phyloP scores from a whole-genome alignment of 2,329 filamentous ascomycete species.

The Chalaropsis thielavioides region DNA sequence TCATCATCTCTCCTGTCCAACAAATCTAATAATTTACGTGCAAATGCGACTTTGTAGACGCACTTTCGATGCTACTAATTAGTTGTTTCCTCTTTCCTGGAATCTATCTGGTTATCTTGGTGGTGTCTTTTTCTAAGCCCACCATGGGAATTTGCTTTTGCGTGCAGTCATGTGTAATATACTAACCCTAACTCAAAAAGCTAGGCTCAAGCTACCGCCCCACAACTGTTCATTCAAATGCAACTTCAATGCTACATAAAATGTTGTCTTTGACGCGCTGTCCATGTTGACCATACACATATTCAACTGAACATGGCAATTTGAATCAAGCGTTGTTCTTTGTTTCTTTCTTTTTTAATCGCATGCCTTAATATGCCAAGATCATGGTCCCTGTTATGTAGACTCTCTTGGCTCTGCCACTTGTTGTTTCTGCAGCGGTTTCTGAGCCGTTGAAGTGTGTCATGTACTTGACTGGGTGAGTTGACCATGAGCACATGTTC shows the following conservation, averaged over 20 bases:
- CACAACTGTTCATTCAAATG: too few species aligned
- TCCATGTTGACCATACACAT: too few species aligned
- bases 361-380: too few species aligned
- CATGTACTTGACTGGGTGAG: slow-evolving; percentile 39
- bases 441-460: slow-evolving; percentile 24
- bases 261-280: too few species aligned
- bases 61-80: neutral
- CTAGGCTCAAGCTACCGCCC: too few species aligned
- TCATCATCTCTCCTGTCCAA: neutral
- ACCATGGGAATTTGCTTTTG: neutral
- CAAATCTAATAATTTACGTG: neutral
- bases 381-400: too few species aligned
- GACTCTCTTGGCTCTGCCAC: neutral
- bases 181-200: too few species aligned
- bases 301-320: too few species aligned
- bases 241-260: too few species aligned
- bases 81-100: neutral
- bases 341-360: too few species aligned
- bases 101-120: neutral
- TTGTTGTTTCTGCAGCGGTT: neutral
- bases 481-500: slow-evolving; percentile 1
- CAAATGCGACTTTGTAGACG: neutral
- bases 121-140: neutral
- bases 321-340: too few species aligned
- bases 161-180: neutral